Evolutionary conservation across 2,329 filamentous ascomycete genomes (phyloP), one percentile per base, ranked within the genome.

Genomic region (Aspergillus persii): DNA sequence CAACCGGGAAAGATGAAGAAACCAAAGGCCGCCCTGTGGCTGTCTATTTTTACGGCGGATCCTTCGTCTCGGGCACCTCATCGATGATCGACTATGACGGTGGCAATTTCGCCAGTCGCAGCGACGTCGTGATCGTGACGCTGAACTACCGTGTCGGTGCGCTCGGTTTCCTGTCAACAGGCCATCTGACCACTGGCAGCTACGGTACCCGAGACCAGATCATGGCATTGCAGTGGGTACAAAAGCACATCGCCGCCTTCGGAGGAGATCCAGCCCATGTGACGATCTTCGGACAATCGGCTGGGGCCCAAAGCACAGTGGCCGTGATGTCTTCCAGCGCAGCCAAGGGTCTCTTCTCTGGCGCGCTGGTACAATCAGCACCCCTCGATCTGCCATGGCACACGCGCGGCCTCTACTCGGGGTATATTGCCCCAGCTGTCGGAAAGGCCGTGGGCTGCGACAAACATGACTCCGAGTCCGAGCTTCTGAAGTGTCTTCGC

Each of bases 101-200:
- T 1, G 67, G 70, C 11, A 70, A 70, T 44, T 72, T 76, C 30
- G 73, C 74, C 12, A 71, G 68, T 46, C 67, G 72, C 26, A 69
- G 74, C 46, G 72, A 77, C 53, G 67, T 76, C 15, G 68, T 76
- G 23, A 62, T 76, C 15, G 72, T 76, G 2, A 69, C 72, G 0
- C 52, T 71, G 41, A 76, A 76, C 58, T 76, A 76, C 53, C 70
- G 74, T 1, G 67, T 74, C 15, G 71, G 71, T 31, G 67, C 66
- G 1, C 58, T 70, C 27, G 68, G 68, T 6, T 80, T 65, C 71
- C 72, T 63, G 64, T 65, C 59, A 59, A 74, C 58, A 61, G 76
- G 58, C 64, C 76, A 63, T 57, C 69, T 81, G 3, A 68, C 64
- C 2, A 63, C 61, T 1, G 70, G 71, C 26, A 75, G 67, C 55